Base-by-base conservation (phyloP, 176 grass and related monocot species). In the Typha latifolia region DNA sequence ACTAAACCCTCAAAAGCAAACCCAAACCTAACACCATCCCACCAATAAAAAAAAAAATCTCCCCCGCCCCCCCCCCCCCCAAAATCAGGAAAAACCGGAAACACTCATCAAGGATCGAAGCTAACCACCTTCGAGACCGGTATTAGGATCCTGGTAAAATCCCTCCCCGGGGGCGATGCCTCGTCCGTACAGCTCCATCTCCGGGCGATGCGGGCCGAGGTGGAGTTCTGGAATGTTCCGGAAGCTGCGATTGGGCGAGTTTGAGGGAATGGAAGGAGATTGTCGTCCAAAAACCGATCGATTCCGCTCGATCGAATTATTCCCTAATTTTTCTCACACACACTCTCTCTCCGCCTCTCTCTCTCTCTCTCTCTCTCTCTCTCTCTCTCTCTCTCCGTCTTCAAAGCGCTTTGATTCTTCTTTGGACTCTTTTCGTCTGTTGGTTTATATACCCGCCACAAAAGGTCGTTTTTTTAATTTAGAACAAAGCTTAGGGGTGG, bases 111-210 rank as follows among this genome's bases (percentile, higher is more conserved):
- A 9, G 3, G 20, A 59, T 59, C 53, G 53, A 22, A 59, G 53
- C 53, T 9, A 59, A 49, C 57, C 51, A 96, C 92, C 92, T 96
- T 96, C 82, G 8, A 96, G 66, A 2, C 78, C 85, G 48, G 85
- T 78, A 52, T 65, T 70, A 26, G 77, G 55, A 18, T 69, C 77
- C 4, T 24, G 12, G 18, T 77, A 66, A 48, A 72, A 13, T 75
- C 67, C 74, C 56, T 79, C 62, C 7, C 64, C 53, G 9, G 65
- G 52, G 56, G 63, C 64, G 50, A 43, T 47, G 69, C 77, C 53
- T 14, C 53, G 53, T 59, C 53, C 53, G 53, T 59, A 73, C 52
- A 53, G 57, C 70, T 85, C 84, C 91, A 88, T 87, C 68, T 15
- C 20, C 24, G 19, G 52, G 9, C 37, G 37, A 43, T 43, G 37